Percentiles rank a stretch among this genome's conserved stretches.
Evolutionary conservation across 805 yeast species (phyloP).

Genomic region (Sugiyamaella mastotermitis): DNA sequence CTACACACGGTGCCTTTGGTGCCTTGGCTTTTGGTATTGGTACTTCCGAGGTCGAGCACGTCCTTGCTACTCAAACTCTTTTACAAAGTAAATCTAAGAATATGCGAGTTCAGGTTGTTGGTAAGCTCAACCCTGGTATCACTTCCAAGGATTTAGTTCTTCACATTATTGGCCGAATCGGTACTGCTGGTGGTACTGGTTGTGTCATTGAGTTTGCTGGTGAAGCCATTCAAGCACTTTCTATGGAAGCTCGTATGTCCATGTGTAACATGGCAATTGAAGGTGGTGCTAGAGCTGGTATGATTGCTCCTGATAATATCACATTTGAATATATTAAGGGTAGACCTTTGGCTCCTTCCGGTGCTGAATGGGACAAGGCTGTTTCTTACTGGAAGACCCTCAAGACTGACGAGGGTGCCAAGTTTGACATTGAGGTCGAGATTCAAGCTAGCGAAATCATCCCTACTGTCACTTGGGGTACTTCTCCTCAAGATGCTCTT

Average conservation of each 20-base stretch:
- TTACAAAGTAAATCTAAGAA: conserved; percentile 94
- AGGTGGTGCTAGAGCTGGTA: conserved; percentile 99
- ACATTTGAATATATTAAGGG: conserved; percentile 88
- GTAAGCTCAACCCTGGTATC: conserved; percentile 79
- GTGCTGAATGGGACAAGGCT: conserved; percentile 94
- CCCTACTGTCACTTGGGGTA: conserved; percentile 99
- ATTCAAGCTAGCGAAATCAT: conserved; percentile 80
- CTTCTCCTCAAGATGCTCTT: conserved; percentile 97
- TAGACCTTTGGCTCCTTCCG: conserved; percentile 91
- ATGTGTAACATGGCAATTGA: conserved; percentile 99
- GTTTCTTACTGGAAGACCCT: conserved; percentile 84
- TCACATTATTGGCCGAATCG: conserved; percentile 93
- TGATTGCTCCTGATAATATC: conserved; percentile 91
- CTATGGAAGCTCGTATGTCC: conserved; percentile 99
- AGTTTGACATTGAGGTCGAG: conserved; percentile 75
- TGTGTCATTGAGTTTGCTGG: conserved; percentile 96
- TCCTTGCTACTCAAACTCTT: conserved; percentile 88
- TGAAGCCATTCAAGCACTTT: conserved; percentile 78
- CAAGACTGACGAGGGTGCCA: conserved; percentile 83
- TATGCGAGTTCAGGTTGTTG: conserved; percentile 84
- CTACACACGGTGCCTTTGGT: conserved; percentile 99
- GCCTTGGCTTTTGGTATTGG: conserved; percentile 98
- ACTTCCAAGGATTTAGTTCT: conserved; percentile 93
- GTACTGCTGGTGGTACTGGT: conserved; percentile 99
- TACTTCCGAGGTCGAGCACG: conserved; percentile 98